Percentiles rank a stretch among this genome's conserved stretches.
Evolutionary conservation across 768 basidiomycete species (phyloP).

Genomic region (Dacryopinax primogenitus): DNA sequence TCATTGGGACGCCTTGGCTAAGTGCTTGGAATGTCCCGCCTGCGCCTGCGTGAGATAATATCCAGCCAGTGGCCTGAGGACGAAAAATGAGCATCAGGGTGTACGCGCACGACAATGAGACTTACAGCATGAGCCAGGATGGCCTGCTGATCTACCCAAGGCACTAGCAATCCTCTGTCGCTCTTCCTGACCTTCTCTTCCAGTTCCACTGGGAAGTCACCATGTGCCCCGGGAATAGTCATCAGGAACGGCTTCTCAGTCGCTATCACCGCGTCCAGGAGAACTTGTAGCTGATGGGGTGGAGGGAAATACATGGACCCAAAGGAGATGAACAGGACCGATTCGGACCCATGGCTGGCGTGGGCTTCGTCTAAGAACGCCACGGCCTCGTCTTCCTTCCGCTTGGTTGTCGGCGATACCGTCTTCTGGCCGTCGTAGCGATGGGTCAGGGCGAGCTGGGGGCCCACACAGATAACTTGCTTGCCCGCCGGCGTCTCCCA

Average conservation of each 20-base stretch:
- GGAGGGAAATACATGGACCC: not conserved
- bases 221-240: not conserved
- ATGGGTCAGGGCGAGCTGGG: not conserved
- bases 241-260: not conserved
- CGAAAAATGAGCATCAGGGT: not conserved
- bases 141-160: not conserved
- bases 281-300: not conserved
- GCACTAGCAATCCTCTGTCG: not conserved
- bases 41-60: not conserved
- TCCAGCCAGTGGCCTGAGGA: not conserved
- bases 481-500: not conserved
- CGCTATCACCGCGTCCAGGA: not conserved
- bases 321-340: not conserved
- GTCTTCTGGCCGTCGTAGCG: not conserved
- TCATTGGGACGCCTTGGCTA: not conserved
- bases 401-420: not conserved
- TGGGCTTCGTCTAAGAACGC: not conserved
- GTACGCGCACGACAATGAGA: not conserved
- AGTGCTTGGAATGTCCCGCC: not conserved
- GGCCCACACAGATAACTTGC: not conserved
- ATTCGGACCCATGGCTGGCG: not conserved
- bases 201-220: not conserved
- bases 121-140: not conserved
- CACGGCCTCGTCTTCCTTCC: not conserved
- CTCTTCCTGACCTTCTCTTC: not conserved